Evolutionary conservation across 768 basidiomycete genomes (phyloP).

Genomic region (Mycena crocata): DNA sequence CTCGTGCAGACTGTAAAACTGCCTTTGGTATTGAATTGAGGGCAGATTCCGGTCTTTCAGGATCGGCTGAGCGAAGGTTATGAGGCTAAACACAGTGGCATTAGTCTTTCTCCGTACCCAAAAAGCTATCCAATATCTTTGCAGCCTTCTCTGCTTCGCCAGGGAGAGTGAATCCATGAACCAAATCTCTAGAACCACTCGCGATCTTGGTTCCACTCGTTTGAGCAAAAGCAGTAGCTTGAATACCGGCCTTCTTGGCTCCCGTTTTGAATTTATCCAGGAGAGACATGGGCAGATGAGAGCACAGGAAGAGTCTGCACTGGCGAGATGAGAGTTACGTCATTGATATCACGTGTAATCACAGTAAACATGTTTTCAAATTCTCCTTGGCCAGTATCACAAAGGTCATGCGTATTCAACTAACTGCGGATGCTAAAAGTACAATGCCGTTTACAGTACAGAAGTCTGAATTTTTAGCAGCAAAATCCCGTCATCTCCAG

Average conservation of each 20-base stretch:
- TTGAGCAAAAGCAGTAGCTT: constrained; percentile 81
- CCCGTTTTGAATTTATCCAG: constrained; percentile 85
- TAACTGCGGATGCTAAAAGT: constrained; percentile 6
- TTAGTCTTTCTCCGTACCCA: constrained; percentile 63
- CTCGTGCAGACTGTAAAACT: constrained; percentile 89
- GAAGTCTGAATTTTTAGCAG: not conserved
- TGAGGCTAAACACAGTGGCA: constrained; percentile 22
- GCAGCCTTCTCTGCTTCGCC: constrained; percentile 96
- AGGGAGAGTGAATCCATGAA: constrained; percentile 88
- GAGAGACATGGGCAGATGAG: constrained; percentile 55
- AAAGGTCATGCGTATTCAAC: not conserved
- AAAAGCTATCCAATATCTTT: constrained; percentile 88
- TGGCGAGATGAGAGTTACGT: no score
- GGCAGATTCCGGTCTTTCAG: constrained; percentile 87
- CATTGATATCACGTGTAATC: not conserved
- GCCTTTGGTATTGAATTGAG: constrained; percentile 95
- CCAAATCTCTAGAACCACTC: constrained; percentile 80
- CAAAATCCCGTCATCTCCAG: no score
- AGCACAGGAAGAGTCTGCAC: not conserved
- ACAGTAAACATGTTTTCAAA: not conserved
- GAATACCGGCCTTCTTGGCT: constrained; percentile 84
- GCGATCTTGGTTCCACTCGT: constrained; percentile 76
- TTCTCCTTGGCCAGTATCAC: not conserved
- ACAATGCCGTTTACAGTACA: constrained; percentile 9
- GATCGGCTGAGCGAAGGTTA: constrained; percentile 71